Conservation (phyloP, 169 alveolate species). For the Plasmodium ovale region DNA sequence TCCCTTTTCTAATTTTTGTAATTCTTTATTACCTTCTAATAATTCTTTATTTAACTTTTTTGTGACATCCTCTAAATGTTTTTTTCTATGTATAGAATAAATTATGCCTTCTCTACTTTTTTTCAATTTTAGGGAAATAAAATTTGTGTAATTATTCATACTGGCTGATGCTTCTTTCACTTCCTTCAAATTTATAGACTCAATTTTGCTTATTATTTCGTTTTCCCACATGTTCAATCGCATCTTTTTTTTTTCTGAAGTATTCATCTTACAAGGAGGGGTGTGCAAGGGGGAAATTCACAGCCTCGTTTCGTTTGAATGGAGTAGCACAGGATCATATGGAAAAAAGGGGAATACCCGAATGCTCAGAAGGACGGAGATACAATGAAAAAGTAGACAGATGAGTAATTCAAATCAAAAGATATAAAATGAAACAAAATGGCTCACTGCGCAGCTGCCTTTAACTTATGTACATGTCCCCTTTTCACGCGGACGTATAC, state of each 20-base stretch:
- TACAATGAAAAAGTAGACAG: no score
- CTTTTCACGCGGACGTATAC: no score
- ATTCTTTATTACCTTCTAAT: constrained; percentile 41
- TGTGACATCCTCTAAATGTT: constrained; percentile 12
- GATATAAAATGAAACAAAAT: no score
- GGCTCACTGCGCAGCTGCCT: no score
- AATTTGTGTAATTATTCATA: constrained; percentile 56
- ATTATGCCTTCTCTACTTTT: constrained; percentile 73
- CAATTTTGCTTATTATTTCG: constrained; percentile 52
- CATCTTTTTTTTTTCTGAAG: neutral
- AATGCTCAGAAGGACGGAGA: no score
- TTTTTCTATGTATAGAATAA: constrained; percentile 22
- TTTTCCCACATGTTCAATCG: constrained; percentile 25
- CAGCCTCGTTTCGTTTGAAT: no score
- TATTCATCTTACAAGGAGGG: neutral
- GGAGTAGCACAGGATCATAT: no score
- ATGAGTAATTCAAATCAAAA: no score
- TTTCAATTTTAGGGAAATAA: constrained; percentile 29
- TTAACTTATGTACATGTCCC: no score
- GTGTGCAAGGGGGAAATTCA: no score
- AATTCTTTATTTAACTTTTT: constrained; percentile 40
- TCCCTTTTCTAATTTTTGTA: constrained; percentile 45
- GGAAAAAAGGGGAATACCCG: no score
- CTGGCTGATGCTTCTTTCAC: constrained; percentile 23
- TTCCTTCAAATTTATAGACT: constrained; percentile 52